Percentiles rank a stretch among this genome's conserved stretches.
Evolutionary conservation across 805 yeast genomes (phyloP).

Genomic region (Candida silvicultrix): DNA sequence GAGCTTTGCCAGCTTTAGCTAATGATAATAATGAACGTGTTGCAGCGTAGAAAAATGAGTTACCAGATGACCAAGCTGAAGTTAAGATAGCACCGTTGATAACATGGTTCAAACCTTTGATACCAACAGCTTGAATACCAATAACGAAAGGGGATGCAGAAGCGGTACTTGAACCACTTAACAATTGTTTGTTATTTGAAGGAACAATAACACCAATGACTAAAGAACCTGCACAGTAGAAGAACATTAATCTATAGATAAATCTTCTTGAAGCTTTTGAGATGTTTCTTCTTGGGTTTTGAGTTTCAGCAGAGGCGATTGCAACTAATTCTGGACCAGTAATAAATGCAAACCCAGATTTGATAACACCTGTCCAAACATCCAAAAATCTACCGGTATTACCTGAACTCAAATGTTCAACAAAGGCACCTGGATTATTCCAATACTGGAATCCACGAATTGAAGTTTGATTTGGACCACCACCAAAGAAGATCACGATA

Average conservation of each 20-base stretch:
- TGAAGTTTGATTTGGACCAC: constrained; percentile 47
- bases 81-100: constrained; percentile 74
- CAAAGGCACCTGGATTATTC: constrained; percentile 55
- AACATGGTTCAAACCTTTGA: constrained; percentile 63
- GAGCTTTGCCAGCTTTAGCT: constrained; percentile 74
- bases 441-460: constrained; percentile 65
- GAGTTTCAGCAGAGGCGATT: constrained; percentile 51
- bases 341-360: constrained; percentile 61
- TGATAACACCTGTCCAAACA: constrained; percentile 55
- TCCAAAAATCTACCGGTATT: constrained; percentile 58
- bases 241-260: constrained; percentile 48
- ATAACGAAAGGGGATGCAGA: constrained; percentile 75
- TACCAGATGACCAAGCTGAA: constrained; percentile 77
- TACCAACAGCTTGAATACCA: constrained; percentile 65
- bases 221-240: constrained; percentile 59
- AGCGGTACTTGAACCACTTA: constrained; percentile 45
- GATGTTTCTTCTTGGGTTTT: constrained; percentile 51
- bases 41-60: constrained; percentile 73
- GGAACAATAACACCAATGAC: constrained; percentile 66
- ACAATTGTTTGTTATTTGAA: constrained; percentile 48
- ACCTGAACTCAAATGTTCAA: constrained; percentile 40
- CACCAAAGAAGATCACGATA: constrained; percentile 56
- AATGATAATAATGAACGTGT: constrained; percentile 69
- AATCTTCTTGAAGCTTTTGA: constrained; percentile 55
- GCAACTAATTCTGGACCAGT: constrained; percentile 59